Evolutionary conservation across 2,329 filamentous ascomycete species (phyloP), one percentile per base, ranked within the genome.

Genomic region (Kalmusia sp.): DNA sequence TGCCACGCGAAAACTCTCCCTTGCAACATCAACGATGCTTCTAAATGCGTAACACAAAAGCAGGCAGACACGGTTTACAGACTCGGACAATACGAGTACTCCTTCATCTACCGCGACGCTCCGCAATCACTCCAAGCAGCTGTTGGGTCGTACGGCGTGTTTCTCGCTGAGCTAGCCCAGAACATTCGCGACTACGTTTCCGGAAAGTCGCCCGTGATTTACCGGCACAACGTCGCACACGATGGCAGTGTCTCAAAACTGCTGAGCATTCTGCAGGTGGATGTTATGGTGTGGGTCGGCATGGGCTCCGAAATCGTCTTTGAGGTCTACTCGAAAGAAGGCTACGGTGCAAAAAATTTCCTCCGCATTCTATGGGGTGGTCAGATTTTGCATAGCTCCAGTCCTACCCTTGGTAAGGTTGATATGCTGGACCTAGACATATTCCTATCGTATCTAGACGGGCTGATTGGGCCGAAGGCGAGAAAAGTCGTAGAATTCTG

Each of bases 261-360:
- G 6, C 76, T 95, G 19, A 84, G 84, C 2, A 81, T 93, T 14
- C 68, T 95, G 65, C 90, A 93, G 74, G 66, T 89, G 1, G 87
- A 91, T 19, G 71, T 79, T 47, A 93, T 93, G 90, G 86, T 92
- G 1, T 93, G 90, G 90, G 90, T 90, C 0, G 90, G 90, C 0
- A 92, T 93, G 90, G 90, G 90, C 0, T 80, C 85, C 8, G 90
- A 93, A 74, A 80, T 93, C 0, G 84, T 92, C 0, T 92, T 93
- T 68, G 90, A 93, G 76, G 68, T 93, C 25, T 92, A 74, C 25
- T 44, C 54, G n/a, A 59, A 60, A 43, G 61, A 59, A 6, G 51
- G 44, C 4, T 15, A 61, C 27, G 54, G 25, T 12, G 48, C 33
- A 2, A 69, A 69, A 57, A 59, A 52, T 17, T 90, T 82, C 58